These are phyloP conservation scores for Cyberlindnera saturnus DNA, from an alignment of 805 yeast species.

Conservation along the genomic window DNA sequence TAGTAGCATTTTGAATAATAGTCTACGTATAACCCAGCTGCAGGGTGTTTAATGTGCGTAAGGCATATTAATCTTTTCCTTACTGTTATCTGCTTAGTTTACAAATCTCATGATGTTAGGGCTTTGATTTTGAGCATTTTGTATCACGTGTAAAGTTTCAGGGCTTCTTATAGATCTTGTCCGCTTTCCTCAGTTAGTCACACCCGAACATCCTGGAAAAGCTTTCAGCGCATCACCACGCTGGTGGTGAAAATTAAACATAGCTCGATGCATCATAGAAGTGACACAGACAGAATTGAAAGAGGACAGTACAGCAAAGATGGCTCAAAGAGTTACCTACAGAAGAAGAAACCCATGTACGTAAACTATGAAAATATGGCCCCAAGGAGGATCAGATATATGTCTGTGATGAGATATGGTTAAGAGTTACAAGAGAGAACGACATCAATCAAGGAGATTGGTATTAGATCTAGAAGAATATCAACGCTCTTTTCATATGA, in stretches of 20 bases:
- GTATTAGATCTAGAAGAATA: too few species aligned
- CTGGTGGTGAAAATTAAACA: slow-evolving; percentile 16
- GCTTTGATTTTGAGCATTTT: background rate
- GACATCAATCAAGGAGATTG: too few species aligned
- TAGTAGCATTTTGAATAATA: too few species aligned
- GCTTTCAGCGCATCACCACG: slow-evolving; percentile 1
- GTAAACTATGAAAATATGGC: slow-evolving; percentile 28
- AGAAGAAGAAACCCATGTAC: slow-evolving; percentile 99
- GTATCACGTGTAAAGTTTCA: slow-evolving; percentile 2
- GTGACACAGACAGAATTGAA: slow-evolving; percentile 6
- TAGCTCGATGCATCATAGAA: slow-evolving; percentile 11
- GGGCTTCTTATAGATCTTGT: background rate
- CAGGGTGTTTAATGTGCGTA: too few species aligned
- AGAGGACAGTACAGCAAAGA: slow-evolving; percentile 32
- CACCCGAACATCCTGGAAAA: slow-evolving; percentile 5
- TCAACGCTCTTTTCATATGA: too few species aligned
- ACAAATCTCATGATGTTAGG: background rate
- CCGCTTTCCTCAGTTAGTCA: background rate
- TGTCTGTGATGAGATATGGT: too few species aligned
- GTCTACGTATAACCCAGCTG: too few species aligned
- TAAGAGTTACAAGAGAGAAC: too few species aligned
- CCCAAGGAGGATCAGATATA: too few species aligned
- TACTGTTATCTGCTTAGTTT: background rate
- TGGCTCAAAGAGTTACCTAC: slow-evolving; percentile 99
- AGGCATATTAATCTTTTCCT: background rate